A percentile compares a stretch with the other conserved stretches of the same genome.
Conservation (phyloP, 139 green algal genomes). For the Ulvella scutata region DNA sequence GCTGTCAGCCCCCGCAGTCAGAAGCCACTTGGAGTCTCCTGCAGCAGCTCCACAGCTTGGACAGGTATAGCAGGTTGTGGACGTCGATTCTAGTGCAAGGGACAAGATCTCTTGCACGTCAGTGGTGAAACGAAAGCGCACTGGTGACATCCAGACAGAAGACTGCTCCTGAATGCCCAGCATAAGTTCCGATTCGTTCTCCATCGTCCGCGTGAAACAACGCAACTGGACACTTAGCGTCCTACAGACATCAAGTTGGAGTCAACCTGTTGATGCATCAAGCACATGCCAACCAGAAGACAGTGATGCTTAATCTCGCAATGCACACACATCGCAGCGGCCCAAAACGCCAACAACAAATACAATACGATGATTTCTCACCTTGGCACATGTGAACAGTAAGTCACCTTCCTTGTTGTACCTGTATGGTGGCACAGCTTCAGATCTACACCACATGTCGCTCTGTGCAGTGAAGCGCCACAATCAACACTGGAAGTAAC, state of each 20-base stretch:
- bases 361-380: conserved; percentile 8
- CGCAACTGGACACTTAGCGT: neutral
- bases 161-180: conserved; percentile 90
- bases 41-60: neutral
- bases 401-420: conserved; percentile 96
- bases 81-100: neutral
- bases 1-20: conserved; percentile 78
- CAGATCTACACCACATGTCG: neutral
- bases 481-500: neutral
- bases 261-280: neutral
- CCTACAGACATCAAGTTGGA: neutral
- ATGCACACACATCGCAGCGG: neutral
- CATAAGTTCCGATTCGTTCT: conserved; percentile 82
- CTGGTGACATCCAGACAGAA: conserved; percentile 80
- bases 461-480: neutral
- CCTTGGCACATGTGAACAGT: conserved; percentile 88
- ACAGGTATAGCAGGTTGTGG: neutral
- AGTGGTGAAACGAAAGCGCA: neutral
- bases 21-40: conserved; percentile 51
- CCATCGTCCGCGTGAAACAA: conserved; percentile 58
- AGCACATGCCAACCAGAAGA: neutral
- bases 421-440: conserved; percentile 22
- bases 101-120: neutral
- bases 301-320: neutral
- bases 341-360: neutral